Conservation (phyloP, 1,284 basidiomycete genomes). For the Trametes sp. region DNA sequence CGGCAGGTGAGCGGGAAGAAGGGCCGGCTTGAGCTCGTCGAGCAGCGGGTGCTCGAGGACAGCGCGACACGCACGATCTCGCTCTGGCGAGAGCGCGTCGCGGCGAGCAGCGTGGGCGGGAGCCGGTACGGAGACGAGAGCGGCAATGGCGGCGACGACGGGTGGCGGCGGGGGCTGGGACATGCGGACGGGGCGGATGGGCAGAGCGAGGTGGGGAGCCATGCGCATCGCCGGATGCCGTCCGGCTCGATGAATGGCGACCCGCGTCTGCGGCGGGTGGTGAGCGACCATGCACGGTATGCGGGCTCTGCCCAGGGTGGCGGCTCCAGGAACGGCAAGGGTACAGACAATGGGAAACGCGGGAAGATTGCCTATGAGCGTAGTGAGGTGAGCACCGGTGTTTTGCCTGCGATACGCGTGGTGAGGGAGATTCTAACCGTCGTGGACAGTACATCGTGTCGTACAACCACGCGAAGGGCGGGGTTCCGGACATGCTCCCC, state of each 20-base stretch:
- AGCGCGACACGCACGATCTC: slow-evolving; percentile 46
- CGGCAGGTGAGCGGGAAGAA: slow-evolving; percentile 37
- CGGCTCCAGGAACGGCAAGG: slow-evolving; percentile 26
- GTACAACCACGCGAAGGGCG: slow-evolving; percentile 33
- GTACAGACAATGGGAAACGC: slow-evolving; percentile 21
- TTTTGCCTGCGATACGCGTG: neutral
- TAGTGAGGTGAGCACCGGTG: slow-evolving; percentile 37
- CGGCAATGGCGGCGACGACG: slow-evolving; percentile 28
- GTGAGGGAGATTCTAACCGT: neutral
- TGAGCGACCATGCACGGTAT: slow-evolving; percentile 28
- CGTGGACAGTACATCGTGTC: slow-evolving; percentile 40
- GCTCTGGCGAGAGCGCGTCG: slow-evolving; percentile 47
- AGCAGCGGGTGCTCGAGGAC: slow-evolving; percentile 45
- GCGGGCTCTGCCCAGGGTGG: slow-evolving; percentile 17
- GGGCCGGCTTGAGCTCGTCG: slow-evolving; percentile 42
- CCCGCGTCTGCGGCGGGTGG: slow-evolving; percentile 31
- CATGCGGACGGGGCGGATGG: slow-evolving; percentile 16
- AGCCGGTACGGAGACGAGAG: slow-evolving; percentile 1
- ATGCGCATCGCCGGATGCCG: slow-evolving; percentile 33
- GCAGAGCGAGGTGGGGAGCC: slow-evolving; percentile 17
- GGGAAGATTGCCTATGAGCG: slow-evolving; percentile 37
- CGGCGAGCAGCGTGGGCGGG: slow-evolving; percentile 35
- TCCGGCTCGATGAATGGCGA: slow-evolving; percentile 27
- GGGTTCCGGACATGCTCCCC: slow-evolving; percentile 17
- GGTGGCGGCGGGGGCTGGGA: slow-evolving; percentile 31